Evolutionary conservation across 257 asterid species (phyloP).

Genomic region (Eucommia ulmoides): DNA sequence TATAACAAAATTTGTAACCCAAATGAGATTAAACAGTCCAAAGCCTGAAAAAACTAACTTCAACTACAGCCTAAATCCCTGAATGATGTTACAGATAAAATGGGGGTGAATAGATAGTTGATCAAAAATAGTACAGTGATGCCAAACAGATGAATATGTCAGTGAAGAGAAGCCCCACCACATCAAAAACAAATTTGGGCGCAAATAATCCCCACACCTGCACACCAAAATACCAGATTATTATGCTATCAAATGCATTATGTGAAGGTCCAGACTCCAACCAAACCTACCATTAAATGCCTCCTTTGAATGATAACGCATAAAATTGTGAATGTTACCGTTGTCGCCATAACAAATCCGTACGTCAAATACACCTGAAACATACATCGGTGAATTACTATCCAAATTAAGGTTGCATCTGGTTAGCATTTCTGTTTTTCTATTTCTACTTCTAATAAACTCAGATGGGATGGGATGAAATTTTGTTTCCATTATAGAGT

Average conservation of each 20-base stretch:
- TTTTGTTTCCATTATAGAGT: too few species aligned
- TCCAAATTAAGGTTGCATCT: too few species aligned
- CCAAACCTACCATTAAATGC: conserved; percentile 71
- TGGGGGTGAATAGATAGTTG: too few species aligned
- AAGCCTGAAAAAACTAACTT: too few species aligned
- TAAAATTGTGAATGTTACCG: conserved; percentile 61
- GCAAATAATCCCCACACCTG: conserved; percentile 99
- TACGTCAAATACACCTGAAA: conserved; percentile 76
- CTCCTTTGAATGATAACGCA: conserved; percentile 86
- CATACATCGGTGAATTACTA: conserved; percentile 4
- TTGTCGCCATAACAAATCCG: conserved; percentile 46
- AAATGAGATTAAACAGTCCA: too few species aligned
- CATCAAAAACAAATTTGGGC: conserved; percentile 91
- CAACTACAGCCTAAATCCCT: too few species aligned
- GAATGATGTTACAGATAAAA: too few species aligned
- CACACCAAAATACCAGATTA: conserved; percentile 7
- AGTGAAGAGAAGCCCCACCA: conserved; percentile 59
- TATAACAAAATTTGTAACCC: too few species aligned
- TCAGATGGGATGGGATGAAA: too few species aligned
- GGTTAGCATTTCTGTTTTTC: too few species aligned
- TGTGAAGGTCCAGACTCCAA: background rate
- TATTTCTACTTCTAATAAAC: too few species aligned
- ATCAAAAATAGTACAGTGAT: conserved; percentile 46
- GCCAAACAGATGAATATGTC: conserved; percentile 59
- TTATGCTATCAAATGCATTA: background rate